Conservation (phyloP, 106 monocot genomes). For the Acorus calamus region DNA sequence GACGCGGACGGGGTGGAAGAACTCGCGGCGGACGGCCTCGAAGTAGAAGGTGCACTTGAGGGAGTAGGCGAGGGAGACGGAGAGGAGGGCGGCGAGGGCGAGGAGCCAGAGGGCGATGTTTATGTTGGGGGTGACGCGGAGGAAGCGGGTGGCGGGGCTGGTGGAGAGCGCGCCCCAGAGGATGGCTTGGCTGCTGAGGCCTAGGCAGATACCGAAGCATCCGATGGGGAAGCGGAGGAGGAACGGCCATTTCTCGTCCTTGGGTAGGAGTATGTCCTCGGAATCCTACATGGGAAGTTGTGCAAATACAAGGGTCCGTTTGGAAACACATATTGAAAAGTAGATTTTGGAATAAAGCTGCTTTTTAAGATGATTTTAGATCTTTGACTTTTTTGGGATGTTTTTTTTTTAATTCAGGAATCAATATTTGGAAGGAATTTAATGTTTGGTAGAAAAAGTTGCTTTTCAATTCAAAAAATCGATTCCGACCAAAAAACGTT, state of each 20-base stretch:
- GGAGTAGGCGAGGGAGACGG: conserved; percentile 49
- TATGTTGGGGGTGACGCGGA: conserved; percentile 46
- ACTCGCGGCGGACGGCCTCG: conserved; percentile 84
- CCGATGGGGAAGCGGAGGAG: conserved; percentile 90
- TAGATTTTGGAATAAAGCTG: too few species aligned
- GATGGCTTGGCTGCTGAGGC: conserved; percentile 76
- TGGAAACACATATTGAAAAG: too few species aligned
- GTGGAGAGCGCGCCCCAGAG: conserved; percentile 60
- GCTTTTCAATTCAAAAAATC: too few species aligned
- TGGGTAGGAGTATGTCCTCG: conserved; percentile 85
- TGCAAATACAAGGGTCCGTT: too few species aligned
- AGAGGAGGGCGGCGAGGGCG: conserved; percentile 40
- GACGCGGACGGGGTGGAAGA: conserved; percentile 90
- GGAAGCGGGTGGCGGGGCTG: conserved; percentile 58
- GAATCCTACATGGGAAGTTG: conserved; percentile 29
- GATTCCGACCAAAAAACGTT: too few species aligned
- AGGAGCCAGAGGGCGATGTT: conserved; percentile 65
- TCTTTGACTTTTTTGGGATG: too few species aligned
- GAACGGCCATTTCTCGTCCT: conserved; percentile 87
- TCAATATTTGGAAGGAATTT: too few species aligned
- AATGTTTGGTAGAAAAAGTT: too few species aligned
- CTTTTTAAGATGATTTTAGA: too few species aligned
- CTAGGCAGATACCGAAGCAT: conserved; percentile 76
- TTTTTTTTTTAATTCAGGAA: too few species aligned
- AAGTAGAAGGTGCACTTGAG: conserved; percentile 84